These are phyloP conservation scores for Kodamaea anthophila DNA, from an alignment of 1,139 yeast genomes.

Conservation along the genomic window DNA sequence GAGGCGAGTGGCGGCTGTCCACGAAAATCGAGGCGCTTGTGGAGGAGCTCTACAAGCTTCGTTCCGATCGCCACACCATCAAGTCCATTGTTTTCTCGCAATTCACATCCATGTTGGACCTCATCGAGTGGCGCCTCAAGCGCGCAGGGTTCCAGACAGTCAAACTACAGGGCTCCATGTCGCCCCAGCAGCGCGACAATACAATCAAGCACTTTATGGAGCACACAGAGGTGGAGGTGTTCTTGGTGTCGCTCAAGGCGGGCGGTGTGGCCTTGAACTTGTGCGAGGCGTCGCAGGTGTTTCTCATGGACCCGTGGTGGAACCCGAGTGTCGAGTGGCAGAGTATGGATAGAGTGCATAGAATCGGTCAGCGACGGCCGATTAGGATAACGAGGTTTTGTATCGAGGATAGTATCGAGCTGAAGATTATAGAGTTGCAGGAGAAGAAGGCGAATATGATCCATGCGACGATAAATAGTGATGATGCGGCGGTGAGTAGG, in stretches of 20 bases:
- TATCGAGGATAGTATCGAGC: conserved; percentile 93
- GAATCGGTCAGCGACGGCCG: conserved; percentile 94
- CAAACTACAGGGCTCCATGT: conserved; percentile 92
- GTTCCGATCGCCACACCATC: conserved; percentile 83
- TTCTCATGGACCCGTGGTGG: conserved; percentile 98
- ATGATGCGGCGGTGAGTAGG: conserved; percentile 81
- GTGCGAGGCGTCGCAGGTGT: conserved; percentile 96
- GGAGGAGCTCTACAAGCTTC: conserved; percentile 79
- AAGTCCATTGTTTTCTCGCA: conserved; percentile 96
- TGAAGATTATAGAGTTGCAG: conserved; percentile 89
- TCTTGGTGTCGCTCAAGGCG: conserved; percentile 89
- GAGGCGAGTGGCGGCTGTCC: conserved; percentile 84
- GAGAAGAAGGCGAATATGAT: conserved; percentile 98
- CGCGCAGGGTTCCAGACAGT: conserved; percentile 94
- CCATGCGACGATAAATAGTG: conserved; percentile 88
- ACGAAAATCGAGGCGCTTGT: conserved; percentile 95
- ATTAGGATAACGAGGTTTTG: conserved; percentile 90
- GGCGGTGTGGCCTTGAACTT: conserved; percentile 97
- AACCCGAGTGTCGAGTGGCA: conserved; percentile 98
- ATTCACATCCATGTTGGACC: conserved; percentile 91
- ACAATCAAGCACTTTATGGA: conserved; percentile 90
- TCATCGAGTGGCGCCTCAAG: conserved; percentile 90
- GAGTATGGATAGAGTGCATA: conserved; percentile 94
- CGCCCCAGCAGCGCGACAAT: conserved; percentile 89
- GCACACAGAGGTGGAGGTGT: conserved; percentile 86